Percentiles rank a stretch among this genome's conserved stretches.
Evolutionary conservation across 2,329 filamentous ascomycete species (phyloP).

Genomic region (Tolypocladium nubicola): DNA sequence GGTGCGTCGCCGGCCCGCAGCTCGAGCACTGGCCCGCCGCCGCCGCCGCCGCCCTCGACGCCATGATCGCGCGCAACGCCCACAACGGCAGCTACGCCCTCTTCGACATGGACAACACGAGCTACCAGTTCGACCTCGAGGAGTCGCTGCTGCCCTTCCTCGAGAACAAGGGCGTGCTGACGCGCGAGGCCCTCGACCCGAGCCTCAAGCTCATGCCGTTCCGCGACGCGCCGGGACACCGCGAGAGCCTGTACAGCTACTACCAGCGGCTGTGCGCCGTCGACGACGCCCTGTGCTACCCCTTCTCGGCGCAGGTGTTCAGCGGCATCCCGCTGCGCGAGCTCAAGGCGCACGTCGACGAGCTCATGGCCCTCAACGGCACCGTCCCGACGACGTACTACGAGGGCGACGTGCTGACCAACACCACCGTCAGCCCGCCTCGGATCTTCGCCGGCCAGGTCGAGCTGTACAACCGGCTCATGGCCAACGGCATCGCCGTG

Average conservation of each 20-base stretch:
- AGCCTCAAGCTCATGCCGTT: constrained; percentile 30
- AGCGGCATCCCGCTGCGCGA: constrained; percentile 30
- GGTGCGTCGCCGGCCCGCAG: constrained; percentile 1
- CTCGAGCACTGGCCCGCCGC: constrained; percentile 23
- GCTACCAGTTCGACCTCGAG: constrained; percentile 29
- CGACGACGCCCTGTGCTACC: constrained; percentile 30
- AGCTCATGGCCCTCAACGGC: constrained; percentile 31
- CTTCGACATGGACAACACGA: constrained; percentile 36
- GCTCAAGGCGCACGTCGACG: constrained; percentile 34
- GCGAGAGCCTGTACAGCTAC: constrained; percentile 33
- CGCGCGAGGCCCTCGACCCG: constrained; percentile 28
- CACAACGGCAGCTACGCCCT: constrained; percentile 26
- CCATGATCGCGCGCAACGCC: constrained; percentile 27
- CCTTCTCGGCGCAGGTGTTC: constrained; percentile 30
- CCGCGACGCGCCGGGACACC: constrained; percentile 24
- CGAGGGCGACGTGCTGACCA: constrained; percentile 18
- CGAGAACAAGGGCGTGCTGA: constrained; percentile 28
- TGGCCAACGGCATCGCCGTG: constrained; percentile 30
- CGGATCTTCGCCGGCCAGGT: constrained; percentile 27
- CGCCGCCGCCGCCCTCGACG: constrained; percentile 22
- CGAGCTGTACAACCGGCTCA: constrained; percentile 32
- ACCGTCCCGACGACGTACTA: constrained; percentile 26
- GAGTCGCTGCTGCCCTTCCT: constrained; percentile 32
- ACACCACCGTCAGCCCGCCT: constrained; percentile 20
- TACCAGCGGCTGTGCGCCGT: constrained; percentile 31